Base-by-base conservation (phyloP, 306 rosid species). In the Medicago arabica region DNA sequence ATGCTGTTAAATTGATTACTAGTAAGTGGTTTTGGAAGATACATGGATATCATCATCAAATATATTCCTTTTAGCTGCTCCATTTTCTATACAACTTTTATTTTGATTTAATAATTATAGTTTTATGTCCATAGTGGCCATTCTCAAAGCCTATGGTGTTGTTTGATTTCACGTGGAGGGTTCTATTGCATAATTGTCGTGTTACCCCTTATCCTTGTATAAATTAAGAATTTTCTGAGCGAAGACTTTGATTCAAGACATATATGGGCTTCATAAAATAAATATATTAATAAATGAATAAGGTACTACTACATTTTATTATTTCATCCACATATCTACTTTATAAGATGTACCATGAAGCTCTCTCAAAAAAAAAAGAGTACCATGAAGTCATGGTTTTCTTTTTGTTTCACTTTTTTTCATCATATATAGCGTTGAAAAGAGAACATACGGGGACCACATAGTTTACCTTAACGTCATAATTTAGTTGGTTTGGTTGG, bases 341-440 rank as follows among this genome's bases (percentile, higher is more conserved):
- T 44, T 25, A 57, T 58, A 28, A 31, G 21, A 72, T 73, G 43
- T 61, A 18, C 72, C 39, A 58, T 58, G 38, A 75, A 68, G 61
- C n/a, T n/a, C n/a, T n/a, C n/a, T n/a, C n/a, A n/a, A n/a, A n/a
- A n/a, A n/a, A n/a, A n/a, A n/a, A n/a, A n/a, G n/a, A n/a, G 43
- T 61, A 18, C 72, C 39, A 58, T 58, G 38, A 75, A 68, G 61
- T 50, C 53, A 49, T 34, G 63, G 12, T 41, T 75, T 80, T 79
- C 16, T 36, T 40, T 44, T 66, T 44, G 31, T 14, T 36, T 80
- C 58, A 58, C 10, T 17, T 67, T 47, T 46, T 61, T 40, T 68
- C 39, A 41, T 43, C 38, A 21, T 58, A 21, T 44, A 19, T 47
- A 47, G 78, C 81, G 78, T 81, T 69, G 80, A 78, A 83, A 83